These are phyloP conservation scores for Macrolepiota dolichaula DNA, from an alignment of 768 basidiomycete genomes.

Conservation along the genomic window DNA sequence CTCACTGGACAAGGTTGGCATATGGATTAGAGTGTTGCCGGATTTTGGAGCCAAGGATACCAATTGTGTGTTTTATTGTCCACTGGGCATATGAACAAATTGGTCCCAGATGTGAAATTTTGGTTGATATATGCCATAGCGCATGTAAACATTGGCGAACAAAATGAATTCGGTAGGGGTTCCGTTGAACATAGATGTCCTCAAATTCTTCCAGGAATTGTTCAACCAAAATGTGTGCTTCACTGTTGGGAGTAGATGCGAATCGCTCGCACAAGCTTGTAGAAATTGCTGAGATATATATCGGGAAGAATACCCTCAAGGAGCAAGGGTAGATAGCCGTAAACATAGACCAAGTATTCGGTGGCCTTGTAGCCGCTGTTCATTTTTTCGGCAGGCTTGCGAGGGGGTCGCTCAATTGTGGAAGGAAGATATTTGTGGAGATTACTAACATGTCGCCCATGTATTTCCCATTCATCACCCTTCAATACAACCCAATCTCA, in stretches of 20 bases:
- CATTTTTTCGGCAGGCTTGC: slow-evolving; percentile 30
- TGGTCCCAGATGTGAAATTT: slow-evolving; percentile 16
- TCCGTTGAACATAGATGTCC: slow-evolving; percentile 27
- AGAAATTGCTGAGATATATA: slow-evolving; percentile 23
- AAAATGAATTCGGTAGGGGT: slow-evolving; percentile 27
- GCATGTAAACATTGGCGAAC: slow-evolving; percentile 27
- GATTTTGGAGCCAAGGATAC: slow-evolving; percentile 23
- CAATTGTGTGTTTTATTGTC: slow-evolving; percentile 28
- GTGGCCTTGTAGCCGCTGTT: slow-evolving; percentile 35
- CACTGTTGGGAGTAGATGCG: slow-evolving; percentile 19
- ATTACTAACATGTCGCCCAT: slow-evolving; percentile 27
- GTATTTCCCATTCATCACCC: slow-evolving; percentile 28
- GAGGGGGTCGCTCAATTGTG: slow-evolving; percentile 23
- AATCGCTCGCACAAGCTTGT: slow-evolving; percentile 24
- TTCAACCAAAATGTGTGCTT: slow-evolving; percentile 19
- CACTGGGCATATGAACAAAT: slow-evolving; percentile 19
- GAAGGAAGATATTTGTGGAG: slow-evolving; percentile 20
- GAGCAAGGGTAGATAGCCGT: slow-evolving; percentile 29
- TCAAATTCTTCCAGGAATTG: slow-evolving; percentile 32
- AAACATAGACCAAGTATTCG: slow-evolving; percentile 31
- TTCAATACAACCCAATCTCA: slow-evolving; percentile 31
- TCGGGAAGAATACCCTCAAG: slow-evolving; percentile 19
- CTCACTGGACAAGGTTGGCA: slow-evolving; percentile 20
- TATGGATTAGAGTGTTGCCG: slow-evolving; percentile 23
- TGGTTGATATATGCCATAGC: slow-evolving; percentile 24